A percentile compares a stretch with the other conserved stretches of the same genome.
These are phyloP conservation scores for Fusarium irregulare DNA, from an alignment of 2,329 filamentous ascomycete species.

Conservation along the genomic window DNA sequence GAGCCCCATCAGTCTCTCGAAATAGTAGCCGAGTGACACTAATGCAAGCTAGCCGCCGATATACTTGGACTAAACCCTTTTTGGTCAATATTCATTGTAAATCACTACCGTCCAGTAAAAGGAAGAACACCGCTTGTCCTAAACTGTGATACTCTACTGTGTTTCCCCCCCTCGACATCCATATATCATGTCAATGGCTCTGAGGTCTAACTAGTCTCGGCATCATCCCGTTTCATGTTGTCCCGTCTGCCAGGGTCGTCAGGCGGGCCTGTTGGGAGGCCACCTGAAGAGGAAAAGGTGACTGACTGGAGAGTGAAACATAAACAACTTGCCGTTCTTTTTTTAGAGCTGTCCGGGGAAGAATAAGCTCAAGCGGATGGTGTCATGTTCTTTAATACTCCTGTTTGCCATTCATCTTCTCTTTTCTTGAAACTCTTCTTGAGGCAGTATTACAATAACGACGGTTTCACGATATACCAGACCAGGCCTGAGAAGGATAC, in stretches of 20 bases:
- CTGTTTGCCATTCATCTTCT: not conserved
- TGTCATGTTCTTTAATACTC: slow-evolving; percentile 28
- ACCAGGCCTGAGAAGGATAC: slow-evolving; percentile 26
- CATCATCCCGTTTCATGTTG: slow-evolving; percentile 27
- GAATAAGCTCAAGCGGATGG: slow-evolving; percentile 22
- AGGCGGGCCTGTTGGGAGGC: slow-evolving; percentile 21
- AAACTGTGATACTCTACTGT: slow-evolving; percentile 1
- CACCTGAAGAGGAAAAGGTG: slow-evolving; percentile 11
- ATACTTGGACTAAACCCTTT: not conserved
- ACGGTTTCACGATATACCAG: slow-evolving; percentile 19
- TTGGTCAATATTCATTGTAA: not conserved
- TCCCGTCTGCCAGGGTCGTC: slow-evolving; percentile 10
- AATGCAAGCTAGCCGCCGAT: slow-evolving; percentile 45
- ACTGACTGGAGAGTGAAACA: slow-evolving; percentile 28
- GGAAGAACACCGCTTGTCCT: slow-evolving; percentile 13
- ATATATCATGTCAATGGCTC: not conserved
- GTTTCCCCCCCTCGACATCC: not conserved
- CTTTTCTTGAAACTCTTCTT: slow-evolving; percentile 15
- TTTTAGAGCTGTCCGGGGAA: slow-evolving; percentile 28
- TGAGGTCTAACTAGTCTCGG: slow-evolving; percentile 16
- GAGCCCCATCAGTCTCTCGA: slow-evolving; percentile 25
- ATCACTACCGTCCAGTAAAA: not conserved
- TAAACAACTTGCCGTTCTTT: slow-evolving; percentile 29
- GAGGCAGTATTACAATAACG: slow-evolving; percentile 22
- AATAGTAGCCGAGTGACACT: slow-evolving; percentile 38